A percentile compares a stretch with the other conserved stretches of the same genome.
Evolutionary conservation across 306 rosid genomes (phyloP).

Genomic region (Cucumis cinereus): DNA sequence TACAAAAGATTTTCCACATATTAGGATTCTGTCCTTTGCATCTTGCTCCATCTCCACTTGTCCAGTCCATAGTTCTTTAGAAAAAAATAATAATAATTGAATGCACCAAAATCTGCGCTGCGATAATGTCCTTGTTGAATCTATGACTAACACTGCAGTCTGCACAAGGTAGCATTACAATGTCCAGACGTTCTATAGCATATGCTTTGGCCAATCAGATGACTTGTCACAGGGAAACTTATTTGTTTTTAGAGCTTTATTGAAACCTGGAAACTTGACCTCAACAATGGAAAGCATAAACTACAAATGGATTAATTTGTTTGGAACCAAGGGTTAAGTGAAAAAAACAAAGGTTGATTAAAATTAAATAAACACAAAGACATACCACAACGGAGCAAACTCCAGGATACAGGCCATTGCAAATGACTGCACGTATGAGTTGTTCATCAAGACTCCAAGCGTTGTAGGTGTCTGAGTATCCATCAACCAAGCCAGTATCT

Average conservation of each 20-base stretch:
- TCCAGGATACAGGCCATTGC: slow-evolving; percentile 90
- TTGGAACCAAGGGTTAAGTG: background rate
- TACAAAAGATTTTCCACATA: background rate
- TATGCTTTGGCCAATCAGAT: background rate
- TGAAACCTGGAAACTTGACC: background rate
- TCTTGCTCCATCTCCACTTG: background rate
- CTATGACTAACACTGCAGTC: background rate
- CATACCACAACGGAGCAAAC: slow-evolving; percentile 85
- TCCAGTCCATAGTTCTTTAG: background rate
- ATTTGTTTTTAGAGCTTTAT: background rate
- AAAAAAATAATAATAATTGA: background rate
- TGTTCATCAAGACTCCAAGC: slow-evolving; percentile 57
- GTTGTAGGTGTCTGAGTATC: slow-evolving; percentile 36
- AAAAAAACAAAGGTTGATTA: background rate
- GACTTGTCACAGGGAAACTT: background rate
- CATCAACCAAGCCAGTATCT: slow-evolving; percentile 66
- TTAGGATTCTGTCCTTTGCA: background rate
- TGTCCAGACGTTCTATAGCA: background rate
- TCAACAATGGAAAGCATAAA: background rate
- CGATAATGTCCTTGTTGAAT: background rate
- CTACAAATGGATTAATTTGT: background rate
- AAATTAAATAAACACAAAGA: slow-evolving; percentile 3
- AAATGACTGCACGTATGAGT: slow-evolving; percentile 69
- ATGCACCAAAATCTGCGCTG: background rate
- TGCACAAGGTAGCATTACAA: background rate